These are phyloP conservation scores for Candida montana DNA, from an alignment of 805 yeast species.

Conservation along the genomic window DNA sequence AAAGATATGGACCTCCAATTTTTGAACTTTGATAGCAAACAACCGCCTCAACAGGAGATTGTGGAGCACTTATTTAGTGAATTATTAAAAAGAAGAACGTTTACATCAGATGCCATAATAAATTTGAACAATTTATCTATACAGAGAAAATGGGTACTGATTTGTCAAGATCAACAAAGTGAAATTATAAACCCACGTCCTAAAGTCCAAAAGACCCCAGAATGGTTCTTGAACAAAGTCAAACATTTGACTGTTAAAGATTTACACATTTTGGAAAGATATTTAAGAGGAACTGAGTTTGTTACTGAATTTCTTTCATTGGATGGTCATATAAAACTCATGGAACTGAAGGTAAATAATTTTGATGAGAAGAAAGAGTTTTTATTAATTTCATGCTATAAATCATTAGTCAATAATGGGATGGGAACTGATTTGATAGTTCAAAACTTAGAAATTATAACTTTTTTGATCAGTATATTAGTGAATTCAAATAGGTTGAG, in stretches of 20 bases:
- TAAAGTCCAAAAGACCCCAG: slow-evolving; percentile 5
- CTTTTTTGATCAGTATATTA: slow-evolving; percentile 38
- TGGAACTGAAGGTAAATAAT: slow-evolving; percentile 39
- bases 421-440: slow-evolving; percentile 23
- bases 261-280: slow-evolving; percentile 21
- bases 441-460: slow-evolving; percentile 19
- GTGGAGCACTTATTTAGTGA: slow-evolving; percentile 18
- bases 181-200: neutral
- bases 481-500: slow-evolving; percentile 45
- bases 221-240: slow-evolving; percentile 18
- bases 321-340: slow-evolving; percentile 47
- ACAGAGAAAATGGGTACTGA: slow-evolving; percentile 23
- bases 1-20: slow-evolving; percentile 20
- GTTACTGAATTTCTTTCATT: slow-evolving; percentile 36
- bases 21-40: slow-evolving; percentile 23
- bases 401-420: slow-evolving; percentile 37
- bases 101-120: slow-evolving; percentile 17
- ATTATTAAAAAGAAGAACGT: slow-evolving; percentile 17
- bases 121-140: slow-evolving; percentile 15
- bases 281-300: slow-evolving; percentile 22
- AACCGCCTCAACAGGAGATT: slow-evolving; percentile 24
- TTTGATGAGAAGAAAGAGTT: slow-evolving; percentile 48
- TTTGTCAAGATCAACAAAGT: slow-evolving; percentile 22
- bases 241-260: slow-evolving; percentile 14
- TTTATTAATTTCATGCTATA: slow-evolving; percentile 44